Percentiles rank a stretch among this genome's conserved stretches.
Evolutionary conservation across 2,329 filamentous ascomycete genomes (phyloP).

Genomic region (Exutisphaerella laricina): DNA sequence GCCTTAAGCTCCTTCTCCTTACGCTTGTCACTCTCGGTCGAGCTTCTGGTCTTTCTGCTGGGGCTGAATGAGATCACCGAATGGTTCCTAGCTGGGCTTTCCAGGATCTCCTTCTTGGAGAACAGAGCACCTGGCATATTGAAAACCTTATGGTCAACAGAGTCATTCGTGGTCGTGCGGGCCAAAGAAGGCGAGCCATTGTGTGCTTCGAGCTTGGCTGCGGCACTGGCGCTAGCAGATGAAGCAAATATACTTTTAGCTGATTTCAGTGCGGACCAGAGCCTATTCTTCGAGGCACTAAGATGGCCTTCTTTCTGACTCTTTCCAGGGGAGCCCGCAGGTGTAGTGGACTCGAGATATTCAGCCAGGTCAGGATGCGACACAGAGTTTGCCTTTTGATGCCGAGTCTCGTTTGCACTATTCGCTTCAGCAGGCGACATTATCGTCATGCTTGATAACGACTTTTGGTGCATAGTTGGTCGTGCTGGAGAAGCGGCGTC

Average conservation of each 20-base stretch:
- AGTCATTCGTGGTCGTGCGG: conserved; percentile 14
- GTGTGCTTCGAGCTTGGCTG: conserved; percentile 51
- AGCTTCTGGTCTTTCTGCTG: conserved; percentile 51
- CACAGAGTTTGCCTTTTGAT: conserved; percentile 54
- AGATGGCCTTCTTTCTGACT: conserved; percentile 67
- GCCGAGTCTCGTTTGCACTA: conserved; percentile 35
- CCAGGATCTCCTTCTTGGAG: conserved; percentile 25
- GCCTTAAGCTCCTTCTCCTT: conserved; percentile 57
- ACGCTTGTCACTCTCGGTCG: conserved; percentile 58
- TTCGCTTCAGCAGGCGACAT: conserved; percentile 44
- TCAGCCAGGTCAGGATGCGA: conserved; percentile 37
- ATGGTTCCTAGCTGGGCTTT: conserved; percentile 21
- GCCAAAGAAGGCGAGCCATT: conserved; percentile 22
- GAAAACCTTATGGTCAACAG: conserved; percentile 20
- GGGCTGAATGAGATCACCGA: conserved; percentile 29
- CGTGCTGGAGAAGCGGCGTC: conserved; percentile 37
- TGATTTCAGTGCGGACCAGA: conserved; percentile 84
- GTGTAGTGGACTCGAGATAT: conserved; percentile 47
- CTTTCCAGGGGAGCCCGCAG: conserved; percentile 50
- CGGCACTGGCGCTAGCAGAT: conserved; percentile 55
- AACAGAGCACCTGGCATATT: conserved; percentile 33
- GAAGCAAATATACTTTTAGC: conserved; percentile 82
- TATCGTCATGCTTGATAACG: conserved; percentile 32
- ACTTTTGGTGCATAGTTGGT: conserved; percentile 32
- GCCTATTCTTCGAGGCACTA: conserved; percentile 86